These are phyloP conservation scores for Lactarius tabidus DNA, from an alignment of 768 basidiomycete species.

Conservation along the genomic window DNA sequence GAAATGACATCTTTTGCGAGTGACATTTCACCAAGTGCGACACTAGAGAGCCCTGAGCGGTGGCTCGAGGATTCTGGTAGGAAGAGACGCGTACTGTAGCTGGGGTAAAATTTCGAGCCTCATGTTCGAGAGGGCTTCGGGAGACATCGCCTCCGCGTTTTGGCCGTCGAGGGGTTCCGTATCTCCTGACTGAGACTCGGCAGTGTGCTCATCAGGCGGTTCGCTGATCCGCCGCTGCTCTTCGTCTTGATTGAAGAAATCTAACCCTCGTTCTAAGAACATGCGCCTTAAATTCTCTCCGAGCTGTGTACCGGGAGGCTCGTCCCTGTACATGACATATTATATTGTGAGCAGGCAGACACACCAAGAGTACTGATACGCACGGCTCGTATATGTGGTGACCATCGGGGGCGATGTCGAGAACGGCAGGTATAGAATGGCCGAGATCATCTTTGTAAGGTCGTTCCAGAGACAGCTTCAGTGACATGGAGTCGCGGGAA, in stretches of 20 bases:
- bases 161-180: conserved; percentile 32
- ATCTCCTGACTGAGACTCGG: conserved; percentile 31
- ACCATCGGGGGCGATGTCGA: conserved; percentile 69
- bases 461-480: conserved; percentile 67
- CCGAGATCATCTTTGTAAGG: conserved; percentile 81
- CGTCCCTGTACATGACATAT: conserved; percentile 31
- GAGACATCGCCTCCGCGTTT: conserved; percentile 53
- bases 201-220: conserved; percentile 26
- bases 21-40: conserved; percentile 75
- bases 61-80: neutral
- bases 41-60: conserved; percentile 37
- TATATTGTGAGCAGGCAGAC: conserved; percentile 8
- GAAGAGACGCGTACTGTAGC: conserved; percentile 54
- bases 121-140: conserved; percentile 72
- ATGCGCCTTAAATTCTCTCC: conserved; percentile 64
- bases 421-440: conserved; percentile 52
- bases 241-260: conserved; percentile 63
- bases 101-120: conserved; percentile 66
- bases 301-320: conserved; percentile 54
- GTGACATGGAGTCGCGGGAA: conserved; percentile 47
- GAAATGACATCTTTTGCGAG: conserved; percentile 69
- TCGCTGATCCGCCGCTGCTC: conserved; percentile 22
- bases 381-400: conserved; percentile 70
- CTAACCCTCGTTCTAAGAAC: conserved; percentile 66
- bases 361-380: conserved; percentile 28